Percentiles rank a stretch among this genome's conserved stretches.
These are phyloP conservation scores for Gossypium anomalum DNA, from an alignment of 345 rosid species.

Conservation along the genomic window DNA sequence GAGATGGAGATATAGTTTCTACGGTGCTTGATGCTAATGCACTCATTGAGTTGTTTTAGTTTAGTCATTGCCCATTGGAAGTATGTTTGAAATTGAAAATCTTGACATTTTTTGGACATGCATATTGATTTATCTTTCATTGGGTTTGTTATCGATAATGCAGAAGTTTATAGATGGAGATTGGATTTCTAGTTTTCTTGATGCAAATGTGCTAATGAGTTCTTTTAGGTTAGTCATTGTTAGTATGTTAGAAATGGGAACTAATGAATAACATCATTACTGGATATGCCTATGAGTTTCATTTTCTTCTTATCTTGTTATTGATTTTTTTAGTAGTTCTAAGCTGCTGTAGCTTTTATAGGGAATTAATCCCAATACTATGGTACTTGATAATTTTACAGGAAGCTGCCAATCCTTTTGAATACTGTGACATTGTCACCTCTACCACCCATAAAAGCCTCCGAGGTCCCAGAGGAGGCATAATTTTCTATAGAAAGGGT, in stretches of 20 bases:
- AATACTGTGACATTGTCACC: conserved; percentile 84
- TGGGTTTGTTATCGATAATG: background rate
- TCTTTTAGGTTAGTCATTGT: background rate
- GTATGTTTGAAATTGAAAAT: background rate
- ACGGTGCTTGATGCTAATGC: background rate
- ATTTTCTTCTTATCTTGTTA: background rate
- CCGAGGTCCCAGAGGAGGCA: conserved; percentile 92
- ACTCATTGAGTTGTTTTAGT: background rate
- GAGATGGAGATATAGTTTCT: background rate
- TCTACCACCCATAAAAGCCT: conserved; percentile 94
- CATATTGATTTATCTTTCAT: background rate
- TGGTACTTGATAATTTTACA: conserved; percentile 23
- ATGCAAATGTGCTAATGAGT: background rate
- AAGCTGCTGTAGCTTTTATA: background rate
- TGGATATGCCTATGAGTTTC: background rate
- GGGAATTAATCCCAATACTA: background rate
- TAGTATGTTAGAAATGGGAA: background rate
- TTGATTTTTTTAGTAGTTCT: background rate
- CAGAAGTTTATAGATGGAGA: background rate
- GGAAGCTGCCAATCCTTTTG: conserved; percentile 76
- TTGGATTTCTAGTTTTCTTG: background rate
- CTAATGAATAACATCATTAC: background rate
- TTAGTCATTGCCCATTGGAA: background rate
- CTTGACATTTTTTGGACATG: background rate
- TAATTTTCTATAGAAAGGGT: conserved; percentile 78